A percentile compares a stretch with the other conserved stretches of the same genome.
These are phyloP conservation scores for Cladophialophora psammophila DNA, from an alignment of 2,329 filamentous ascomycete genomes.

Conservation along the genomic window DNA sequence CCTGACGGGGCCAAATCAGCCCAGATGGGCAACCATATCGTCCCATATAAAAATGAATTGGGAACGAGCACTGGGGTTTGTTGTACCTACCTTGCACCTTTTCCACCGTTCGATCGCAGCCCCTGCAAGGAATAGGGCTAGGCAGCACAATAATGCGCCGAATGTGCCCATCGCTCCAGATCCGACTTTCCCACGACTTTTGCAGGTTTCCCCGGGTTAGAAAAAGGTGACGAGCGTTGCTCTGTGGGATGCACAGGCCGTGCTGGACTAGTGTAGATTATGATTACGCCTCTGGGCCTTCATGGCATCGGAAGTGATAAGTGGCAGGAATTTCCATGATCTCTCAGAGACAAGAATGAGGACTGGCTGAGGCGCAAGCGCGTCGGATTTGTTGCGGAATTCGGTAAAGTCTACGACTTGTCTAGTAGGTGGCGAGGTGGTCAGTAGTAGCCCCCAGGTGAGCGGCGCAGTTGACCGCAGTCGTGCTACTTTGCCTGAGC, in stretches of 20 bases:
- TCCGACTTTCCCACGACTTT: background rate
- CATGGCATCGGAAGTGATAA: background rate
- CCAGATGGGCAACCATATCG: background rate
- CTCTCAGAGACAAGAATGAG: background rate
- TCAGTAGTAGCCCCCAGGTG: background rate
- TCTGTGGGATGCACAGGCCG: background rate
- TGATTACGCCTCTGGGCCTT: background rate
- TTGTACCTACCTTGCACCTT: conserved; percentile 14
- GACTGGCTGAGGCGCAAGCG: background rate
- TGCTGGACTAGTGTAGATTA: background rate
- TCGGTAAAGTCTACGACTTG: background rate
- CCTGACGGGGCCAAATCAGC: conserved; percentile 10
- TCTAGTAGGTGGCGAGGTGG: background rate
- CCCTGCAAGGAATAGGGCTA: background rate
- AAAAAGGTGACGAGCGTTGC: background rate
- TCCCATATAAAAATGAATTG: background rate
- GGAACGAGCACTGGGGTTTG: background rate
- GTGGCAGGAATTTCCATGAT: background rate
- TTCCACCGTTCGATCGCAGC: conserved; percentile 2
- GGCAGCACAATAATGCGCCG: background rate
- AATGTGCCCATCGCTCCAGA: background rate
- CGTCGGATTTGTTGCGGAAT: background rate
- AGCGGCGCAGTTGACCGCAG: background rate
- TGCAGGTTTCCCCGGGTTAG: background rate
- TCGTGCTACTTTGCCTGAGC: background rate